Evolutionary conservation across 805 yeast genomes (phyloP).

Genomic region (Lipomyces chichibuensis): DNA sequence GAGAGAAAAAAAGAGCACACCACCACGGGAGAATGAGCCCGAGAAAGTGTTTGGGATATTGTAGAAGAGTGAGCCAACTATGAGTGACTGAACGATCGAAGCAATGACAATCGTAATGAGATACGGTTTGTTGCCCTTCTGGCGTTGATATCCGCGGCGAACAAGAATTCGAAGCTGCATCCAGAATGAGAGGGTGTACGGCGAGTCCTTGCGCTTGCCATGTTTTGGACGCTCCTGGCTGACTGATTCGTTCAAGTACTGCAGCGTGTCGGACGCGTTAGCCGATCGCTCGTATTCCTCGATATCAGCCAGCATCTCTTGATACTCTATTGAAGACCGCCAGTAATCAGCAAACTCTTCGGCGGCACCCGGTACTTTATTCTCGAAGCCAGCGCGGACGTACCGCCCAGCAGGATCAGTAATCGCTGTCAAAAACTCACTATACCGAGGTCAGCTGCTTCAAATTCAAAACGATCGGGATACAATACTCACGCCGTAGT

Average conservation of each 20-base stretch:
- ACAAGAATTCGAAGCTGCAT: too few species aligned
- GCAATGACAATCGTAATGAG: slow-evolving; percentile 41
- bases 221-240: too few species aligned
- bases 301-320: slow-evolving; percentile 48
- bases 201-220: too few species aligned
- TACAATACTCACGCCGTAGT: slow-evolving; percentile 40
- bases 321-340: slow-evolving; percentile 51
- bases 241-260: too few species aligned
- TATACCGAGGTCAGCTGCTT: slow-evolving; percentile 42
- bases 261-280: too few species aligned
- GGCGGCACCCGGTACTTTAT: slow-evolving; percentile 54
- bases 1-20: slow-evolving; percentile 62
- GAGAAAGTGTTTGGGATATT: slow-evolving; percentile 53
- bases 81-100: slow-evolving; percentile 57
- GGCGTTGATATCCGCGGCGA: slow-evolving; percentile 47
- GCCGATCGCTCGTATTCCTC: slow-evolving; percentile 42
- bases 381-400: slow-evolving; percentile 49
- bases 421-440: slow-evolving; percentile 18
- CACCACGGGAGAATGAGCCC: slow-evolving; percentile 66
- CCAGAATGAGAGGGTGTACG: too few species aligned
- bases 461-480: too few species aligned
- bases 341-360: slow-evolving; percentile 50
- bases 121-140: slow-evolving; percentile 54
- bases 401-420: slow-evolving; percentile 58
- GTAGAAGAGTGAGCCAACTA: slow-evolving; percentile 65